Evolutionary conservation across 345 rosid species (phyloP).

Genomic region (Cardamine chenopodiifolia): DNA sequence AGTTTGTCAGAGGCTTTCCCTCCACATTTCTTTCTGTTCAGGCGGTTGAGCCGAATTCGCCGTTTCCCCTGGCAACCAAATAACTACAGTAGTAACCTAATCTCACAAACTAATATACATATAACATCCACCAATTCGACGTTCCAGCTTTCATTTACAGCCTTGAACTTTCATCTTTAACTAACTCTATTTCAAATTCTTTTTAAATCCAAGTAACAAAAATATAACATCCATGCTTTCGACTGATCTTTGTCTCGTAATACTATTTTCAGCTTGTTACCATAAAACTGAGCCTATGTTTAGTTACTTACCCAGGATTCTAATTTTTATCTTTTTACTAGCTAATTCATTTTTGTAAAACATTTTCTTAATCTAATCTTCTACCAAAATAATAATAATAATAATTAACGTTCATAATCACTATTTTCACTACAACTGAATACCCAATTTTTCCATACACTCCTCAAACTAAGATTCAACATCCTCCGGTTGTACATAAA

Average conservation of each 20-base stretch:
- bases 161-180: slow-evolving; percentile 11
- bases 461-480: not conserved
- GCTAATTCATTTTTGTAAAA: not conserved
- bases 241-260: slow-evolving; percentile 11
- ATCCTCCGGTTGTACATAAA: not conserved
- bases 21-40: slow-evolving; percentile 51
- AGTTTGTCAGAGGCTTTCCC: slow-evolving; percentile 54
- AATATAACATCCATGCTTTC: not conserved
- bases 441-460: not conserved
- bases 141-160: slow-evolving; percentile 17
- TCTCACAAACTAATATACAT: not conserved
- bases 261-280: slow-evolving; percentile 16
- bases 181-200: slow-evolving; percentile 8
- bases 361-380: not conserved
- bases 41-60: slow-evolving; percentile 69
- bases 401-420: not conserved
- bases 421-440: not conserved
- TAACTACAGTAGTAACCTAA: slow-evolving; percentile 15
- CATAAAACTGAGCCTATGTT: not conserved
- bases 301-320: slow-evolving; percentile 8
- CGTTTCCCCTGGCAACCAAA: slow-evolving; percentile 71
- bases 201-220: too few relatives aligned
- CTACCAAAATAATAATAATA: not conserved
- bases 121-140: not conserved
- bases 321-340: slow-evolving; percentile 1